These are phyloP conservation scores for Chytridium lagenaria DNA, from an alignment of 371 early-diverging fungal species.

Conservation along the genomic window DNA sequence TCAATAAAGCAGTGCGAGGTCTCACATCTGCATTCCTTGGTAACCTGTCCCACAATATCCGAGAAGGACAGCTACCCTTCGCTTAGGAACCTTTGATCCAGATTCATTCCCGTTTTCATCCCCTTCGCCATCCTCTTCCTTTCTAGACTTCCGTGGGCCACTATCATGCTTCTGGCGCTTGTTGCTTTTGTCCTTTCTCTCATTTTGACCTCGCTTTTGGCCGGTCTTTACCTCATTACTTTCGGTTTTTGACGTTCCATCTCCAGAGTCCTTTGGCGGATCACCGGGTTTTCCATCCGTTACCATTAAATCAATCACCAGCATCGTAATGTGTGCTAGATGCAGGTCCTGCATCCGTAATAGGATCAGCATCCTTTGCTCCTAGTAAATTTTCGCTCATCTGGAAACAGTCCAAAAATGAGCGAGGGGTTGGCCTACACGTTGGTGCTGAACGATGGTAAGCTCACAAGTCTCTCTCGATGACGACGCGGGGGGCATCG, in stretches of 20 bases:
- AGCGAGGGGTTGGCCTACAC: constrained; percentile 4
- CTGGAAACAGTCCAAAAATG: too few relatives aligned
- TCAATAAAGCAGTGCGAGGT: neutral
- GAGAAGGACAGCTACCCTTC: constrained; percentile 84
- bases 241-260: neutral
- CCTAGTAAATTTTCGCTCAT: too few relatives aligned
- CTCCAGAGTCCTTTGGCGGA: neutral
- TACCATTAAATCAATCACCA: neutral
- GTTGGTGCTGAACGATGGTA: constrained; percentile 11
- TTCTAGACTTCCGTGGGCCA: neutral
- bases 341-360: too few relatives aligned
- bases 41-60: constrained; percentile 96
- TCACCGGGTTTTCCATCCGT: neutral
- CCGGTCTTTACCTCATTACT: neutral
- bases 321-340: too few relatives aligned
- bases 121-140: constrained; percentile 1
- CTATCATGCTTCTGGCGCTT: neutral
- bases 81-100: constrained; percentile 67
- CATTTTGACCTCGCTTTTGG: neutral
- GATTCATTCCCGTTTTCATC: too few relatives aligned
- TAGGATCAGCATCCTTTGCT: too few relatives aligned
- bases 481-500: neutral
- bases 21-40: constrained; percentile 89
- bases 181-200: neutral
- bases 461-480: too few relatives aligned